Percentiles rank a stretch among this genome's conserved stretches.
Evolutionary conservation across 495 filamentous ascomycete species (phyloP).

Genomic region (Daldinia vernicosa): DNA sequence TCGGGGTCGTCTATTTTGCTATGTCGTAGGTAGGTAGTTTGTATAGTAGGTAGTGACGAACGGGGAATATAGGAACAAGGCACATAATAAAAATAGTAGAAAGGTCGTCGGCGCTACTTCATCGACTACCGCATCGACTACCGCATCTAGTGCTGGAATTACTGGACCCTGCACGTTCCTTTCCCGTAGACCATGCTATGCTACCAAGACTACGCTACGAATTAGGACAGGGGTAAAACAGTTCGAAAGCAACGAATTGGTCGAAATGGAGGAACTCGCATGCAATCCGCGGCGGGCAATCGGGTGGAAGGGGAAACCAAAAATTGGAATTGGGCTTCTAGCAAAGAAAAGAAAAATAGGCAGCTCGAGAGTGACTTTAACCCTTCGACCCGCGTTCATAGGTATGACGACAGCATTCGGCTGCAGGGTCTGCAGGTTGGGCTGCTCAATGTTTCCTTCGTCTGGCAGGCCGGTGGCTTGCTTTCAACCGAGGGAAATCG

Average conservation of each 20-base stretch:
- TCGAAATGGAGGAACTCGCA: conserved; percentile 25
- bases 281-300: conserved; percentile 25
- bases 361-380: conserved; percentile 21
- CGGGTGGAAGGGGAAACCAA: conserved; percentile 33
- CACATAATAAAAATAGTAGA: neutral
- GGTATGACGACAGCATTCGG: conserved; percentile 41
- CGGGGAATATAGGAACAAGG: neutral
- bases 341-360: conserved; percentile 25
- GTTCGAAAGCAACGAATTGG: conserved; percentile 24
- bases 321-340: conserved; percentile 35
- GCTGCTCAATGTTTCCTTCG: conserved; percentile 19
- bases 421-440: conserved; percentile 31
- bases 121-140: conserved; percentile 22
- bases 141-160: conserved; percentile 11
- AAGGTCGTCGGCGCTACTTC: conserved; percentile 6
- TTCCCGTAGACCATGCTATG: conserved; percentile 16
- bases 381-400: conserved; percentile 23
- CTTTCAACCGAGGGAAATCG: conserved; percentile 28
- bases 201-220: conserved; percentile 31
- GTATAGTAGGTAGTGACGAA: neutral
- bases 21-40: neutral
- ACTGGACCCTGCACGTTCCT: conserved; percentile 27
- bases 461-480: neutral
- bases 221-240: conserved; percentile 15
- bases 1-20: no score